These are phyloP conservation scores for Infundibulicybe gibba DNA, from an alignment of 768 basidiomycete species.

Conservation along the genomic window DNA sequence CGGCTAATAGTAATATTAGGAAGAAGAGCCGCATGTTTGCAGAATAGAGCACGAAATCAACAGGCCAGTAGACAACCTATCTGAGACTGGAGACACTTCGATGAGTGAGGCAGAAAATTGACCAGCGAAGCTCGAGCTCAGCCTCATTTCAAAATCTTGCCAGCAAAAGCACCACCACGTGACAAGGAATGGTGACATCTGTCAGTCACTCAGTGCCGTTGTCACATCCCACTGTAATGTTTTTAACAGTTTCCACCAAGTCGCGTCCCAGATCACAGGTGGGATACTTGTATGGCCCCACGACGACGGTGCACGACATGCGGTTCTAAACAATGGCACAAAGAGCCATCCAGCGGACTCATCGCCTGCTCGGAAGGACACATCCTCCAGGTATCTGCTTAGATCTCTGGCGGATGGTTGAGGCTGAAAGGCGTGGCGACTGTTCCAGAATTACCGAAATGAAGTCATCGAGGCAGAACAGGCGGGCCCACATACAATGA, in stretches of 20 bases:
- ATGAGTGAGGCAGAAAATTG: background rate
- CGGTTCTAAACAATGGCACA: conserved; percentile 85
- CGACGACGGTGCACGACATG: conserved; percentile 72
- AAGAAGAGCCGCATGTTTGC: conserved; percentile 48
- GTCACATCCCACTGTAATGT: too few species aligned
- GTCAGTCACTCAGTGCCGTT: too few species aligned
- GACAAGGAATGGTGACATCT: too few species aligned
- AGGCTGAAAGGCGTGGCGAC: background rate
- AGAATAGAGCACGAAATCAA: conserved; percentile 5
- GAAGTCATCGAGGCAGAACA: conserved; percentile 74
- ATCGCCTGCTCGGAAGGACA: conserved; percentile 91
- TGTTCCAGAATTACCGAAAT: conserved; percentile 70
- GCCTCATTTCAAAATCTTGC: too few species aligned
- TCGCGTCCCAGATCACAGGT: background rate
- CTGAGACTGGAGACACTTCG: background rate
- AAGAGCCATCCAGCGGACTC: conserved; percentile 75
- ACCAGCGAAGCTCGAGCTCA: background rate
- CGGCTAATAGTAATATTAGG: conserved; percentile 44
- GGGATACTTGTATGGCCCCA: conserved; percentile 43
- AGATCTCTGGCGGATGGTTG: background rate
- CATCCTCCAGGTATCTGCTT: conserved; percentile 65
- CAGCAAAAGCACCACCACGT: too few species aligned
- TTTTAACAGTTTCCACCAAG: too few species aligned
- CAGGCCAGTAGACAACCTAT: background rate
- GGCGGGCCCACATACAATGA: conserved; percentile 55